These are phyloP conservation scores for Apocynum venetum DNA, from an alignment of 257 asterid species.

Conservation along the genomic window DNA sequence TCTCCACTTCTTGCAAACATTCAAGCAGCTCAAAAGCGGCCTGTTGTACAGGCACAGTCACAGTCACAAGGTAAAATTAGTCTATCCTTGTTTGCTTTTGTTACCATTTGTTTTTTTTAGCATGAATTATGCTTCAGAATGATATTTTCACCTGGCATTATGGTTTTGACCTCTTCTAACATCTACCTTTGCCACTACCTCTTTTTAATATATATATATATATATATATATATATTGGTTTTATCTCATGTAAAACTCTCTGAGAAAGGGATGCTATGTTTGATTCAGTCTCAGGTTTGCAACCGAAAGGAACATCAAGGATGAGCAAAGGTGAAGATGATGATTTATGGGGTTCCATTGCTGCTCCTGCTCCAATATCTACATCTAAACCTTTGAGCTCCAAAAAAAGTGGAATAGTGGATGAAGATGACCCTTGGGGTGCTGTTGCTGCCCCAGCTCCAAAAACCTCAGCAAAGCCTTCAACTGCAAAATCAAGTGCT, in stretches of 20 bases:
- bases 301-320: slow-evolving; percentile 46
- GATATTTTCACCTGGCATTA: neutral
- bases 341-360: slow-evolving; percentile 61
- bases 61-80: slow-evolving; percentile 59
- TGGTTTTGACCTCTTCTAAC: neutral
- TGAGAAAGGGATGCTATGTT: slow-evolving; percentile 8
- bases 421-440: slow-evolving; percentile 67
- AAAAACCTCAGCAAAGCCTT: slow-evolving; percentile 39
- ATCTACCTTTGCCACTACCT: neutral
- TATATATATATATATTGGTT: no score
- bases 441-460: slow-evolving; percentile 64
- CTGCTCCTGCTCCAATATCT: slow-evolving; percentile 55
- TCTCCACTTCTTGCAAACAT: slow-evolving; percentile 79
- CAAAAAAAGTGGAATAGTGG: slow-evolving; percentile 27
- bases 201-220: no score
- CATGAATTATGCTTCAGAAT: neutral
- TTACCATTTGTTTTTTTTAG: neutral
- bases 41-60: slow-evolving; percentile 62
- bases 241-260: no score
- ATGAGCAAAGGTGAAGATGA: slow-evolving; percentile 50
- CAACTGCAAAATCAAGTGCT: slow-evolving; percentile 38
- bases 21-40: slow-evolving; percentile 89
- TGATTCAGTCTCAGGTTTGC: slow-evolving; percentile 53
- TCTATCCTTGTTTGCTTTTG: neutral
- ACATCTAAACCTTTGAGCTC: slow-evolving; percentile 38